A percentile compares a stretch with the other conserved stretches of the same genome.
Conservation (phyloP, 352 stramenopile species). For the Thraustochytrium sp. region DNA sequence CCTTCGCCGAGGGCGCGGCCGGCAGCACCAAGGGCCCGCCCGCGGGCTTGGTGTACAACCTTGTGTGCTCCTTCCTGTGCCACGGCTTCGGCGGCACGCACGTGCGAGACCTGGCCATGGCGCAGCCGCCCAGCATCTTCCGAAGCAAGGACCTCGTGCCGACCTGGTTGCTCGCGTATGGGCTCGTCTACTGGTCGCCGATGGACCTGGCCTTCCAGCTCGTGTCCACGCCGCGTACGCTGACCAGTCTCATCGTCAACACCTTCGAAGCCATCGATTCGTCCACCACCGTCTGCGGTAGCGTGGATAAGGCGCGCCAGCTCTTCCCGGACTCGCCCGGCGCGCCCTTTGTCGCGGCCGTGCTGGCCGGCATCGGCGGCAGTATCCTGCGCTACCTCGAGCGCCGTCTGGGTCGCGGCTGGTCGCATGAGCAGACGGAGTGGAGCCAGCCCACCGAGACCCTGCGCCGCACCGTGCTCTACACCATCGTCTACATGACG, state of each 20-base stretch:
- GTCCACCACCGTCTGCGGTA: slow-evolving; percentile 9
- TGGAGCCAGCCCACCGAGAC: slow-evolving; percentile 9
- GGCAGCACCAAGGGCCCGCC: background rate
- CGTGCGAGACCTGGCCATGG: slow-evolving; percentile 21
- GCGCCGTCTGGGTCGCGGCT: background rate
- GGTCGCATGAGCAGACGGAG: slow-evolving; percentile 17
- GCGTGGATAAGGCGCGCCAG: slow-evolving; percentile 20
- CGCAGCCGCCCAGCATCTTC: slow-evolving; percentile 23
- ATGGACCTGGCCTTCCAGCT: background rate
- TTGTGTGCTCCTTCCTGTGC: slow-evolving; percentile 33
- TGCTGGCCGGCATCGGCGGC: slow-evolving; percentile 29
- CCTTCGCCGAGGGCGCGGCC: background rate
- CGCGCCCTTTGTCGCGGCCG: slow-evolving; percentile 9
- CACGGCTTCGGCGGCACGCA: slow-evolving; percentile 32
- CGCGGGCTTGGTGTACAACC: background rate
- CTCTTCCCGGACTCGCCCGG: slow-evolving; percentile 11
- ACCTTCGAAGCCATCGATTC: slow-evolving; percentile 36
- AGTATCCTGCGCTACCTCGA: slow-evolving; percentile 15
- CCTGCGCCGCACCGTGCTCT: slow-evolving; percentile 13
- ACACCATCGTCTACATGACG: slow-evolving; percentile 20
- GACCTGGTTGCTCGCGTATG: slow-evolving; percentile 8
- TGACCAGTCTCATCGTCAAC: slow-evolving; percentile 6
- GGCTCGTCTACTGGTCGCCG: background rate
- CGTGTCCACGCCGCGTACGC: background rate
- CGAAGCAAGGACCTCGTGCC: slow-evolving; percentile 5